Conservation (phyloP, 768 basidiomycete genomes). For the Tylopilus vinaceipallidus region DNA sequence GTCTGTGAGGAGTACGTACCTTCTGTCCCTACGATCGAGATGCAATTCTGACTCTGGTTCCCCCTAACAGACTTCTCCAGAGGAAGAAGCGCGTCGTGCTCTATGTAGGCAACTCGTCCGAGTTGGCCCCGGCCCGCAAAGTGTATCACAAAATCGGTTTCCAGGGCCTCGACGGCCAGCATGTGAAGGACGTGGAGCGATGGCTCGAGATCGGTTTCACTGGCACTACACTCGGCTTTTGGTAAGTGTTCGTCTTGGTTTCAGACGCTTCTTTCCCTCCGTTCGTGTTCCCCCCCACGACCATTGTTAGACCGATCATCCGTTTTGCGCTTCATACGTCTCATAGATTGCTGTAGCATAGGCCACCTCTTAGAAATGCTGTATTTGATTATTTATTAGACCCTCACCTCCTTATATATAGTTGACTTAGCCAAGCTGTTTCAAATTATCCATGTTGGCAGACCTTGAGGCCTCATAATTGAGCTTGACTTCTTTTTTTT, state of each 20-base stretch:
- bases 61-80: conserved; percentile 31
- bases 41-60: conserved; percentile 2
- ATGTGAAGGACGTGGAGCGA: conserved; percentile 13
- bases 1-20: conserved; percentile 57
- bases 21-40: neutral
- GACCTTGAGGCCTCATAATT: no score
- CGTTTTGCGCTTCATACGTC: no score
- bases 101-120: conserved; percentile 50
- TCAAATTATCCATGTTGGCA: no score
- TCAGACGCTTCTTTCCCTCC: no score
- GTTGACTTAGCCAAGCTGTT: no score
- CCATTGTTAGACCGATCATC: neutral
- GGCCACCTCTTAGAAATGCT: no score
- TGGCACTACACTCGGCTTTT: conserved; percentile 14
- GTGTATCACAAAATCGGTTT: conserved; percentile 23
- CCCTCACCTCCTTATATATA: neutral
- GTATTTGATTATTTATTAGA: no score
- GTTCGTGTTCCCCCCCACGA: neutral
- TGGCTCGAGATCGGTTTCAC: conserved; percentile 22
- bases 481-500: no score
- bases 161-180: conserved; percentile 16
- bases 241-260: conserved; percentile 1
- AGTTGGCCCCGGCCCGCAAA: conserved; percentile 17
- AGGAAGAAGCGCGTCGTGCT: conserved; percentile 43
- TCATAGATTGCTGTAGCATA: no score